These are phyloP conservation scores for Henningerozyma blattae DNA, from an alignment of 805 yeast genomes.

Conservation along the genomic window DNA sequence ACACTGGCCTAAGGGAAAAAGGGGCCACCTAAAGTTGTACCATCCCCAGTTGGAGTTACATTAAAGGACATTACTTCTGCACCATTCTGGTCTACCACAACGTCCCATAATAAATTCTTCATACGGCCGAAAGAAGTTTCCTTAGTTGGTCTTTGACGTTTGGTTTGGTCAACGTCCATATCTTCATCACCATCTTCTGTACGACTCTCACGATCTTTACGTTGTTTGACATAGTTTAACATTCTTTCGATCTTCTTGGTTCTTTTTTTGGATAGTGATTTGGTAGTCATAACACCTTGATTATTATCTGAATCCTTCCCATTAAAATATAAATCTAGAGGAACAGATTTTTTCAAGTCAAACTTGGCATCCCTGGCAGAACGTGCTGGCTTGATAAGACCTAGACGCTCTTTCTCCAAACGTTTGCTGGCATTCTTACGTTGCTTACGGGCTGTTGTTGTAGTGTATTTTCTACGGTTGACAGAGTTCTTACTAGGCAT, in stretches of 20 bases:
- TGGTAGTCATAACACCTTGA: constrained; percentile 31
- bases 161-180: constrained; percentile 37
- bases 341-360: constrained; percentile 30
- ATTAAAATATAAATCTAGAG: constrained; percentile 29
- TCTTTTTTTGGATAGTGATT: constrained; percentile 63
- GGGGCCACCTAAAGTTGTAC: constrained; percentile 80
- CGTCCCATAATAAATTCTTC: constrained; percentile 60
- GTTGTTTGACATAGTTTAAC: constrained; percentile 51
- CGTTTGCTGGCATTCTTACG: constrained; percentile 25
- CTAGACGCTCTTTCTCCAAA: constrained; percentile 36
- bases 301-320: constrained; percentile 2
- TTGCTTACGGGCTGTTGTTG: constrained; percentile 7
- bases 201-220: constrained; percentile 40
- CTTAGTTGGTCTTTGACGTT: constrained; percentile 14
- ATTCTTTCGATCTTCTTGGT: constrained; percentile 73
- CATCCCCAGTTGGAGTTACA: constrained; percentile 44
- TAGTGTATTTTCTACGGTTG: constrained; percentile 63
- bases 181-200: constrained; percentile 14
- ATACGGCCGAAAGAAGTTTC: constrained; percentile 31
- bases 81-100: too few relatives aligned
- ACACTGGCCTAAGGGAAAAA: constrained; percentile 32
- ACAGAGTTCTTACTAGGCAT: constrained; percentile 81
- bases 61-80: constrained; percentile 40
- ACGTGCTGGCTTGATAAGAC: constrained; percentile 33
- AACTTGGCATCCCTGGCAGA: constrained; percentile 33